Conservation (phyloP, 371 early-diverging fungal species). For the Mortierella sp. region DNA sequence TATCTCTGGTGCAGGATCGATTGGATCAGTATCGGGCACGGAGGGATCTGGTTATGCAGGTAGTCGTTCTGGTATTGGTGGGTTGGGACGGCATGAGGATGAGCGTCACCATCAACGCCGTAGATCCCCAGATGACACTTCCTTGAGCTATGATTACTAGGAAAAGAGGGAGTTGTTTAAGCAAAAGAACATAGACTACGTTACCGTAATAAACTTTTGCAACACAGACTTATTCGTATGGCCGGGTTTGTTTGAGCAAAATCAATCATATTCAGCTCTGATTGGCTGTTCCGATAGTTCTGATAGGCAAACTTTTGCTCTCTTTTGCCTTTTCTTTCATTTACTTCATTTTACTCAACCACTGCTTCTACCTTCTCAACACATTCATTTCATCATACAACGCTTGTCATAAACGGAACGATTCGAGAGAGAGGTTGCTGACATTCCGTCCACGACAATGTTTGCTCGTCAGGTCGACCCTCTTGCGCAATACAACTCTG, state of each 20-base stretch:
- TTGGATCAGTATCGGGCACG: conserved; percentile 16
- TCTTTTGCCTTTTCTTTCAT: no score
- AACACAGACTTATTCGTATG: no score
- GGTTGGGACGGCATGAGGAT: conserved; percentile 30
- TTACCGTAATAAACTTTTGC: background rate
- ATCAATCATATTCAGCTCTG: no score
- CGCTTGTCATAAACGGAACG: background rate
- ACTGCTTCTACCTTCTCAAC: no score
- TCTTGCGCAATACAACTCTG: conserved; percentile 19
- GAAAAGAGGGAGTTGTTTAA: no score
- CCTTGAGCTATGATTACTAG: background rate
- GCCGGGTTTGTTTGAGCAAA: no score
- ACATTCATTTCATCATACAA: no score
- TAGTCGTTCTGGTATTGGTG: conserved; percentile 51
- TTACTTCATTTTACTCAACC: no score
- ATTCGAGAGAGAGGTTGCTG: background rate
- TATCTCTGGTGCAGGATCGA: conserved; percentile 17
- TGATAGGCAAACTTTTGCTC: no score
- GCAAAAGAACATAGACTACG: no score
- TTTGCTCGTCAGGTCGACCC: conserved; percentile 44
- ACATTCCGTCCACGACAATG: conserved; percentile 11
- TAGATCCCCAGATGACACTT: background rate
- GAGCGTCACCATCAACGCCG: conserved; percentile 10
- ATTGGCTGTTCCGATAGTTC: no score
- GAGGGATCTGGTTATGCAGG: conserved; percentile 31